A percentile compares a stretch with the other conserved stretches of the same genome.
Evolutionary conservation across 768 basidiomycete genomes (phyloP).

Genomic region (Podaxis mareebaensis): DNA sequence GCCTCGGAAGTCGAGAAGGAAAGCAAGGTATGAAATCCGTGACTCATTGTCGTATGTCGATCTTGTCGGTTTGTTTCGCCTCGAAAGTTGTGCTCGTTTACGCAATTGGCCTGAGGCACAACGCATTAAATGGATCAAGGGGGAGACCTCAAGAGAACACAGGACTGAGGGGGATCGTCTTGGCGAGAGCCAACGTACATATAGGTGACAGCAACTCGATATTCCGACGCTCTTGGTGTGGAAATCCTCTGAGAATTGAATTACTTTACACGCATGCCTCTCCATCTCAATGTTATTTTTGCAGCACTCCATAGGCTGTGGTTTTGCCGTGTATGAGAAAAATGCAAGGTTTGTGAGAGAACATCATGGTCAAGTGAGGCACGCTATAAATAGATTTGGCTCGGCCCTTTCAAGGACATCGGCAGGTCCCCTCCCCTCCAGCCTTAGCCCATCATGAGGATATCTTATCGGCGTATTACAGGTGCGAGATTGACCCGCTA

Average conservation of each 20-base stretch:
- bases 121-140: background rate
- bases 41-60: background rate
- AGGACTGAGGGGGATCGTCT: background rate
- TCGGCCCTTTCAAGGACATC: background rate
- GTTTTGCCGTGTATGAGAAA: conserved; percentile 8
- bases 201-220: conserved; percentile 1
- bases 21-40: conserved; percentile 5
- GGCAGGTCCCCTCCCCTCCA: background rate
- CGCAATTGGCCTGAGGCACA: background rate
- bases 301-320: conserved; percentile 5
- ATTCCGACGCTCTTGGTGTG: conserved; percentile 7
- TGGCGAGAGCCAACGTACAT: background rate
- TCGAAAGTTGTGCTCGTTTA: background rate
- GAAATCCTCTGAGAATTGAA: conserved; percentile 12
- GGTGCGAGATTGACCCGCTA: conserved; percentile 5
- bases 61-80: background rate
- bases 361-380: background rate
- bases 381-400: background rate
- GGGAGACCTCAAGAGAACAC: background rate
- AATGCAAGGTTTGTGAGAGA: conserved; percentile 7
- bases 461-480: conserved; percentile 9
- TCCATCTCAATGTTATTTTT: conserved; percentile 9
- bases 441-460: background rate
- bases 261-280: conserved; percentile 9
- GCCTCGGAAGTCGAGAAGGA: conserved; percentile 11